These are phyloP conservation scores for Penicillium daleae DNA, from an alignment of 495 filamentous ascomycete species.

Conservation along the genomic window DNA sequence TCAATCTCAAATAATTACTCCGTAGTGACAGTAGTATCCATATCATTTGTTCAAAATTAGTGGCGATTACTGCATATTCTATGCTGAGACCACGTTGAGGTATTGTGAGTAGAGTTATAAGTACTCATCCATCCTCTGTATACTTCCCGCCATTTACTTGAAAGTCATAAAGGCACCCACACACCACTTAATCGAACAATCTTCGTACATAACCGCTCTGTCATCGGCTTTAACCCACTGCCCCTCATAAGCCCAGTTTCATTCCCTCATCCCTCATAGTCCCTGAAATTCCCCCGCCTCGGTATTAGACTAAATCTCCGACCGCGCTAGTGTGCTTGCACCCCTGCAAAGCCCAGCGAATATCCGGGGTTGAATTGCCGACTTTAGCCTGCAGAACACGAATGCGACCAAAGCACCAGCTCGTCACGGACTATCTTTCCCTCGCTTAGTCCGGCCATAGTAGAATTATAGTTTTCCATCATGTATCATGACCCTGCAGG, in stretches of 20 bases:
- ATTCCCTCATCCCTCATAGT: background rate
- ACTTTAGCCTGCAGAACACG: constrained; percentile 20
- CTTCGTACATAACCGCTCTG: background rate
- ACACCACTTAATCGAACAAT: too few species aligned
- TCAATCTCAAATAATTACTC: background rate
- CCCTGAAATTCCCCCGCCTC: background rate
- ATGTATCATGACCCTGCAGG: background rate
- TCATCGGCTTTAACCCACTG: background rate
- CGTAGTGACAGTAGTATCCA: background rate
- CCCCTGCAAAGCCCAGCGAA: constrained; percentile 6
- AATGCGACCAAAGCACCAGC: constrained; percentile 3
- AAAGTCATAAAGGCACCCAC: too few species aligned
- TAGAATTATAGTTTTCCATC: background rate
- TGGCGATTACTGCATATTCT: too few species aligned
- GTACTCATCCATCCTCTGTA: too few species aligned
- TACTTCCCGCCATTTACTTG: too few species aligned
- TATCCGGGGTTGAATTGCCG: constrained; percentile 19
- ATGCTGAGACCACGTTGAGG: too few species aligned
- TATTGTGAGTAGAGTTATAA: too few species aligned
- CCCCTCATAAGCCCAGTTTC: background rate
- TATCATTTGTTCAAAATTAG: background rate
- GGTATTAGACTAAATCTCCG: constrained; percentile 1
- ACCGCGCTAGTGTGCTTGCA: constrained; percentile 14
- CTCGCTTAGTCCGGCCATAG: constrained; percentile 9
- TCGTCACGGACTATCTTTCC: constrained; percentile 21